phyloP scores from a whole-genome alignment of 306 rosid genomes.

The Vigna trinervia region DNA sequence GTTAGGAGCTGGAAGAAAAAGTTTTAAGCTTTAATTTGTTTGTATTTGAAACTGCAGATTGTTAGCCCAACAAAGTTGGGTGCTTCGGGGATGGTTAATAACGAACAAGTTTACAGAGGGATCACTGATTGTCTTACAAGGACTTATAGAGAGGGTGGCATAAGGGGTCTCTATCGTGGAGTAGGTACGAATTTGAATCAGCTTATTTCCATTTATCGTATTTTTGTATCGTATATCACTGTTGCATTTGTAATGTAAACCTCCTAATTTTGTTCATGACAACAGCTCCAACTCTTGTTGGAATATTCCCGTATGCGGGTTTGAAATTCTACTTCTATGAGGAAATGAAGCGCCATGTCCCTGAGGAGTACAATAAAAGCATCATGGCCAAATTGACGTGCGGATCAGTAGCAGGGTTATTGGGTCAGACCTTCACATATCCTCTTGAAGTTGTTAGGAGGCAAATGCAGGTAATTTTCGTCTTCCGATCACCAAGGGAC shows the following conservation, averaged over 20 bases:
- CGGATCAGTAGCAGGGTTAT: constrained; percentile 92
- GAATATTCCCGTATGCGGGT: constrained; percentile 97
- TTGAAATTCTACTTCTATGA: constrained; percentile 94
- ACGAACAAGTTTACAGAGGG: constrained; percentile 72
- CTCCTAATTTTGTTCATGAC: constrained; percentile 43
- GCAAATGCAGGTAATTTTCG: constrained; percentile 88
- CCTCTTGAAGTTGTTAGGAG: constrained; percentile 98
- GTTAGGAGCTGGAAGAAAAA: background rate
- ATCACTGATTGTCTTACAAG: constrained; percentile 82
- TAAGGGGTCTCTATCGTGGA: constrained; percentile 92
- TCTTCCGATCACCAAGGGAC: constrained; percentile 25
- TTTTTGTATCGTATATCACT: constrained; percentile 36
- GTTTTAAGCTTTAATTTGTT: background rate
- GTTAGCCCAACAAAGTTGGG: constrained; percentile 67
- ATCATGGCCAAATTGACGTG: constrained; percentile 81
- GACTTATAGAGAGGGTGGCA: constrained; percentile 77
- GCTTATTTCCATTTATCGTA: constrained; percentile 34
- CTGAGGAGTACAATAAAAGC: constrained; percentile 73
- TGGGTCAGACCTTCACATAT: constrained; percentile 95
- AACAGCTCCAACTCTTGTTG: constrained; percentile 92
- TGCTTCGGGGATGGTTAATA: constrained; percentile 48
- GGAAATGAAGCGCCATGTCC: constrained; percentile 93
- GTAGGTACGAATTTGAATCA: constrained; percentile 70
- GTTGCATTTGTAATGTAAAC: constrained; percentile 42
- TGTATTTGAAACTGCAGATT: constrained; percentile 59